Base-by-base conservation (phyloP, 1,139 yeast genomes). In the Blastobotrys arbuscula region DNA sequence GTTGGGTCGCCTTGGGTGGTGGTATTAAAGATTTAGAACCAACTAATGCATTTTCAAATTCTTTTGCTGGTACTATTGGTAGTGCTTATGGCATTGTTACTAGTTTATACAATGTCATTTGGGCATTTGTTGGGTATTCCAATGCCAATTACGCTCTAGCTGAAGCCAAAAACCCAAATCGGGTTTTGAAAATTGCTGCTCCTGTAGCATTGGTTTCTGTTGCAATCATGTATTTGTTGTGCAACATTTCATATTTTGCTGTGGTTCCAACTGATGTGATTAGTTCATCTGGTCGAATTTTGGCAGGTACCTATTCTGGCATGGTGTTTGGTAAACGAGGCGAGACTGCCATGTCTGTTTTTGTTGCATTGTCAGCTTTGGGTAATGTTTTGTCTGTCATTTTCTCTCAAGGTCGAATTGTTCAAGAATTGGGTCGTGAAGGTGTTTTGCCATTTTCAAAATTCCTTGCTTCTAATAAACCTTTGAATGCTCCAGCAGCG, bases 121-220 rank as follows among this genome's bases (percentile, higher is more conserved):
- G 90, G 90, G 82, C 90, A 1, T 84, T 79, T 59, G 60, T 64
- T 44, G 69, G 69, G 10, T 65, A 65, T 55, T 63, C 68, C 28
- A 85, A 86, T 62, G 92, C 84, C 52, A 84, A 85, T 67, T 85
- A 85, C 62, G 94, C 94, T 12, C 72, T 85, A 51, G 86, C 89
- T 58, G 95, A 85, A 67, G 81, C 82, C 48, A 82, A 79, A 65
- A 57, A 84, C 59, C 94, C 94, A 0, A 77, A 79, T 49, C 75
- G 78, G 53, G 82, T 85, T 16, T 72, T 85, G 52, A 82, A 78
- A 44, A 69, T 80, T 41, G 86, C 90, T 0, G 92, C 90, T 13
- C 94, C 94, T 9, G 60, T 75, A 21, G 86, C 92, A 1, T 77
- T 85, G 41, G 59, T 78, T 6, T 62, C 75, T 24, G 77, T 86